These are phyloP conservation scores for Aspergillus niger DNA, from an alignment of 2,329 filamentous ascomycete species.

Conservation along the genomic window DNA sequence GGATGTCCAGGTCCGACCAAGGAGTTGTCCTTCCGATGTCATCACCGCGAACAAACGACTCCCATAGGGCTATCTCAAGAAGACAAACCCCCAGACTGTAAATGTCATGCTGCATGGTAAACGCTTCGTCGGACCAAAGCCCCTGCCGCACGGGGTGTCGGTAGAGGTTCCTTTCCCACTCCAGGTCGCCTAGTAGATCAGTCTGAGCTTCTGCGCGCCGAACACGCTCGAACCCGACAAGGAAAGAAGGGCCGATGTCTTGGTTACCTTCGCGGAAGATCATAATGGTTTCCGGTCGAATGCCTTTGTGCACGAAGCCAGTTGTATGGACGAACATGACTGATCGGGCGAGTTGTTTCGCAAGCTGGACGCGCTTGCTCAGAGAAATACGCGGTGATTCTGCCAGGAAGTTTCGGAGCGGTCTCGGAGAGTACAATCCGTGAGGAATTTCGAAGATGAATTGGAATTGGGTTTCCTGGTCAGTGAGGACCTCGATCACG, in stretches of 20 bases:
- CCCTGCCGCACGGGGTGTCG: constrained; percentile 55
- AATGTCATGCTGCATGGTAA: constrained; percentile 58
- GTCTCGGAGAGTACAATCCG: not conserved
- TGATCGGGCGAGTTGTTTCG: constrained; percentile 34
- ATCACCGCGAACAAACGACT: not conserved
- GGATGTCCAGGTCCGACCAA: no score
- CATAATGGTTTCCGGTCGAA: constrained; percentile 43
- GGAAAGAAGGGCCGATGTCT: constrained; percentile 28
- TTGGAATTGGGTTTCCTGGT: not conserved
- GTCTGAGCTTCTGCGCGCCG: constrained; percentile 39
- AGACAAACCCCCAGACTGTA: constrained; percentile 59
- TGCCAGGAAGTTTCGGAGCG: no score
- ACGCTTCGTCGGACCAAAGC: constrained; percentile 37
- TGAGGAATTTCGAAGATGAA: constrained; percentile 5
- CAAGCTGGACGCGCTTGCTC: constrained; percentile 11
- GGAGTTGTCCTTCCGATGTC: no score
- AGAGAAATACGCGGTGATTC: not conserved
- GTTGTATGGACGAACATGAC: constrained; percentile 43
- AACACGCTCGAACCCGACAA: constrained; percentile 51
- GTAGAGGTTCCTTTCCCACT: constrained; percentile 52
- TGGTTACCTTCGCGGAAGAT: constrained; percentile 7
- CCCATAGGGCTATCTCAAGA: constrained; percentile 53
- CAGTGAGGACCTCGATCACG: not conserved
- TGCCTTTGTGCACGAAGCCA: constrained; percentile 51
- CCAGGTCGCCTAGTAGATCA: constrained; percentile 37